These are phyloP conservation scores for Ustilago sp. DNA, from an alignment of 1,284 basidiomycete species.

Conservation along the genomic window DNA sequence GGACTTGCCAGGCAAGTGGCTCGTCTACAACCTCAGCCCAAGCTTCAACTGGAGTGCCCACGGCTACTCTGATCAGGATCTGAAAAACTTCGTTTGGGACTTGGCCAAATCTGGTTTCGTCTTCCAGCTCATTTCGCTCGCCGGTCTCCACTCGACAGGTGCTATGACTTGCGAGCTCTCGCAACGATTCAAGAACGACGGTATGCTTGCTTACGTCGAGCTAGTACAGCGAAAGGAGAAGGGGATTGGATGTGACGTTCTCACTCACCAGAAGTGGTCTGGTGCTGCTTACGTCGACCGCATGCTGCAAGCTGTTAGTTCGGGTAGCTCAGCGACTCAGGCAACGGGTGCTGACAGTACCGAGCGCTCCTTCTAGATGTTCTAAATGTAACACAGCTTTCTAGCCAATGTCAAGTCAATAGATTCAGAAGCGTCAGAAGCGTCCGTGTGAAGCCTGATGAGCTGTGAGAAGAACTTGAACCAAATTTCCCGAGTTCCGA, in stretches of 20 bases:
- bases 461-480: background rate
- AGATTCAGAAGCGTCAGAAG: background rate
- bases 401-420: background rate
- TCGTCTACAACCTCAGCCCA: constrained; percentile 94
- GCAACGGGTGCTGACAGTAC: constrained; percentile 65
- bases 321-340: constrained; percentile 62
- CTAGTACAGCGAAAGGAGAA: constrained; percentile 67
- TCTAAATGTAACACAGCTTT: background rate
- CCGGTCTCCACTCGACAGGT: constrained; percentile 66
- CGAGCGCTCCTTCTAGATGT: constrained; percentile 54
- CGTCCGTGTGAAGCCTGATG: background rate
- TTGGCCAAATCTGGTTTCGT: constrained; percentile 66
- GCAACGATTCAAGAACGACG: constrained; percentile 75
- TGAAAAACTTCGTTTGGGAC: constrained; percentile 68
- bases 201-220: constrained; percentile 68
- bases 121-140: constrained; percentile 69
- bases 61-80: constrained; percentile 78
- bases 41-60: constrained; percentile 91
- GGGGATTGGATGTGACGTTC: constrained; percentile 66
- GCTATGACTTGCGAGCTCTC: constrained; percentile 66
- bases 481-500: constrained; percentile 23
- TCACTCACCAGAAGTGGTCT: constrained; percentile 69
- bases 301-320: constrained; percentile 65
- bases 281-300: constrained; percentile 67
- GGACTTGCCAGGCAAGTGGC: constrained; percentile 80